Evolutionary conservation across 2,329 filamentous ascomycete species (phyloP).

Genomic region (Teratosphaeria nubilosa): DNA sequence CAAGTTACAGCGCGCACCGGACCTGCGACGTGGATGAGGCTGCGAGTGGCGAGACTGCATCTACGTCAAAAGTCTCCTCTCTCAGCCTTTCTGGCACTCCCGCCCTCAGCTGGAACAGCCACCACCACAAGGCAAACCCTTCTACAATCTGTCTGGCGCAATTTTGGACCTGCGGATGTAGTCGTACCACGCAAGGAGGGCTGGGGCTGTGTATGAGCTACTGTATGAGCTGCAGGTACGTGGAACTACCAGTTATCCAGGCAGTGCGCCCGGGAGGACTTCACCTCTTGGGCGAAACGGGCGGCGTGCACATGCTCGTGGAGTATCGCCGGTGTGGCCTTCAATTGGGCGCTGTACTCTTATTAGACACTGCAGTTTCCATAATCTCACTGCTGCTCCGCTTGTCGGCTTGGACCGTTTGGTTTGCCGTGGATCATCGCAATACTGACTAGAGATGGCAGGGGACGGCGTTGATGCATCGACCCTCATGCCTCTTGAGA

Average conservation of each 20-base stretch:
- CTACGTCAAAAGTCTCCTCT: neutral
- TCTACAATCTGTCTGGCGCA: neutral
- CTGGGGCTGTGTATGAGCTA: constrained; percentile 3
- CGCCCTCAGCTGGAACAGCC: neutral
- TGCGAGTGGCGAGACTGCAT: neutral
- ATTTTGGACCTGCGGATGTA: neutral
- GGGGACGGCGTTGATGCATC: constrained; percentile 18
- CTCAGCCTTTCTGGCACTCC: neutral
- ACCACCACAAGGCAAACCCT: neutral
- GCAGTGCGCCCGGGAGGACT: neutral
- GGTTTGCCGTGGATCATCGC: neutral
- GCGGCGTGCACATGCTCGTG: neutral
- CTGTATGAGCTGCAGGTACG: constrained; percentile 4
- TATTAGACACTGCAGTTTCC: neutral
- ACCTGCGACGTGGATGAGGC: neutral
- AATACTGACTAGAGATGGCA: constrained; percentile 9
- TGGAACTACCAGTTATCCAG: neutral
- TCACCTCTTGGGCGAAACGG: neutral
- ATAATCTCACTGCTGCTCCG: neutral
- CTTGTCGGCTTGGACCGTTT: neutral
- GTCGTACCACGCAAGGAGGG: neutral
- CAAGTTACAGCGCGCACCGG: neutral
- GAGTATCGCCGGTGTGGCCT: neutral
- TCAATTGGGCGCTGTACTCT: neutral
- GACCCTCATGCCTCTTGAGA: constrained; percentile 37